Evolutionary conservation across 352 stramenopile species (phyloP), one percentile per base, ranked within the genome.

Genomic region (Aphanomyces stellatus): DNA sequence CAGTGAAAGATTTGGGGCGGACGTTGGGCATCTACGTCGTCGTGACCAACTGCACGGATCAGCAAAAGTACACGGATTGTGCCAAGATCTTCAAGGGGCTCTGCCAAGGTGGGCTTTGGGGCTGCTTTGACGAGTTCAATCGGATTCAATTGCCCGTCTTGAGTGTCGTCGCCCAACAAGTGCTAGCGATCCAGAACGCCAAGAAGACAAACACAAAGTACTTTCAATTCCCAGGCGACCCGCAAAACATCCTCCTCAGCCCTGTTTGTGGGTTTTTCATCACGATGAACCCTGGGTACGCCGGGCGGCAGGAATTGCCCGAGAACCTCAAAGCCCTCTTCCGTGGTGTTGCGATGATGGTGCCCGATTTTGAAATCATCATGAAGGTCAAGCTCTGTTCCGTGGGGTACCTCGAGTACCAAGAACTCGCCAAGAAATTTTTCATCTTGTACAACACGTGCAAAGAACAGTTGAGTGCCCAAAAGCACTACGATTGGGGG

Each of bases 211-310:
- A 90, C 0, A 87, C 89, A 2, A 90, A 96, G 63, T 94, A 91
- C 74, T 98, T 99, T 76, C 93, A 98, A 76, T 99, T 99, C 73
- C 96, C 96, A 0, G 96, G 96, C 34, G 96, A 99, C 69, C 94
- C 95, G 10, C 95, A 98, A 74, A 98, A 98, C 74, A 97, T 99
- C 63, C 69, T 97, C 43, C 78, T 99, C 3, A 95, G 96, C 34
- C 94, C 93, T 13, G 91, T 97, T 10, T 98, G 94, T 61, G 96
- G 95, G 3, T 99, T 98, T 74, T 99, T 99, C 72, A 99, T 99
- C 70, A 99, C 97, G 2, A 99, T 99, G 97, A 99, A 99, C 74
- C 96, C 97, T 4, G 97, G 97, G 53, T 99, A 99, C 71, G 96
- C 96, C 51, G 97, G 96, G 57, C 87, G 97, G 7, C 96, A 99